Base-by-base conservation (phyloP, 371 early-diverging fungal genomes). In the Encephalitozoon cuniculi region DNA sequence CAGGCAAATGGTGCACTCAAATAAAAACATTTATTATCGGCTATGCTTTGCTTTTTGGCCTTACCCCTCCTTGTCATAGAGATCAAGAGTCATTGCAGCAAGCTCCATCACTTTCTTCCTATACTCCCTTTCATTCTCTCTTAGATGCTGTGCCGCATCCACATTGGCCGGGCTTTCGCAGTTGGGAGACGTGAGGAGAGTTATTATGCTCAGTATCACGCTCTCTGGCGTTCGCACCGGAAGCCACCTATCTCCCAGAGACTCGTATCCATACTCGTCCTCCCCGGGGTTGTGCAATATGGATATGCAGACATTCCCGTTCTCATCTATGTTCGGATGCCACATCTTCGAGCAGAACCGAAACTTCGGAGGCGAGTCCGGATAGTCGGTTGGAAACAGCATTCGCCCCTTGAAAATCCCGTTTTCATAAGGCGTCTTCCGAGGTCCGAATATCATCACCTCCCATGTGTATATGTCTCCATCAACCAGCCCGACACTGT, bases 371-470 rank as follows among this genome's bases (percentile, higher is more conserved):
- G 90, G 89, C 37, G 86, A 82, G 9, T 89, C 87, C 3, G 97
- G 97, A 77, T 90, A 90, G 23, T 88, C 88, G 34, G 87, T 85
- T 12, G 93, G 93, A 84, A 94, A 94, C 1, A 88, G 82, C 82
- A 93, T 86, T 37, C 83, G 86, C 9, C 92, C 92, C 81, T 88
- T 91, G 87, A 92, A 92, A 83, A 93, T 91, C 2, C 93, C 94
- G 54, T 95, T 94, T 90, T 95, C 94, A 85, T 93, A 98, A 3
- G 97, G 94, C 26, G 96, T 95, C 84, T 92, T 91, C 34, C 84
- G 78, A 26, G 97, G 97, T 2, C 99, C 99, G 46, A 90, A 88
- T 79, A 98, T 94, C 65, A 91, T 84, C 40, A 97, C 96, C 87
- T 95, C 93, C 93, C 88, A 90, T 84, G 88, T 89, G 80, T 87